Evolutionary conservation across 202 grass and related monocot species (phyloP).

Genomic region (Dendrocalamus latiflorus): DNA sequence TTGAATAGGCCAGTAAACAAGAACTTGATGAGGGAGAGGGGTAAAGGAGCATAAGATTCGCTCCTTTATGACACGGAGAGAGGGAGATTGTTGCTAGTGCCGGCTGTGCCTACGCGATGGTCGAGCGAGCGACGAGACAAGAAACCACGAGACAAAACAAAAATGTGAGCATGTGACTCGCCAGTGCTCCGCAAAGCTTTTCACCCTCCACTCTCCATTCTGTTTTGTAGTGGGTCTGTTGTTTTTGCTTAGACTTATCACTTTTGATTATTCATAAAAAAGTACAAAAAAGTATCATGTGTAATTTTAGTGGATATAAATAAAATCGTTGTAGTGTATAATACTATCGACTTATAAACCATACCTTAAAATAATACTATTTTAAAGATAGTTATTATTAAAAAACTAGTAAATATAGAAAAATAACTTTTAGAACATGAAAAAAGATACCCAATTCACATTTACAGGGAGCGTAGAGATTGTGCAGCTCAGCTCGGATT

Average conservation of each 20-base stretch:
- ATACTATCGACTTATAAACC: no score
- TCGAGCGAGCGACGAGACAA: conserved; percentile 8
- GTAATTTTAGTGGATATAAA: no score
- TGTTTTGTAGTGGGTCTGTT: background rate
- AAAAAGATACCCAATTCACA: background rate
- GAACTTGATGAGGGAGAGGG: background rate
- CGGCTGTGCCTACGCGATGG: background rate
- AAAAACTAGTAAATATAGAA: no score
- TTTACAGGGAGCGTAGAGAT: background rate
- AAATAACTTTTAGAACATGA: no score
- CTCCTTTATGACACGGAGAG: background rate
- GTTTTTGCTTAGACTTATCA: no score
- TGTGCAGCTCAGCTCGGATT: background rate
- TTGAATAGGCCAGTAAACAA: background rate
- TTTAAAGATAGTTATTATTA: no score
- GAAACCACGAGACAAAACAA: conserved; percentile 36
- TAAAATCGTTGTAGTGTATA: no score
- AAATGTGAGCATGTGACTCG: conserved; percentile 34
- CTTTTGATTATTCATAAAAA: no score
- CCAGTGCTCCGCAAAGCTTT: conserved; percentile 5
- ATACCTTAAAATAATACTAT: no score
- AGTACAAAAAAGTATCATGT: no score
- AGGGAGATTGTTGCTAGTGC: no score
- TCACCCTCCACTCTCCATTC: conserved; percentile 15
- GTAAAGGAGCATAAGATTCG: background rate